Evolutionary conservation across 176 grass and related monocot species (phyloP), one percentile per base, ranked within the genome.

Genomic region (Lolium rigidum): DNA sequence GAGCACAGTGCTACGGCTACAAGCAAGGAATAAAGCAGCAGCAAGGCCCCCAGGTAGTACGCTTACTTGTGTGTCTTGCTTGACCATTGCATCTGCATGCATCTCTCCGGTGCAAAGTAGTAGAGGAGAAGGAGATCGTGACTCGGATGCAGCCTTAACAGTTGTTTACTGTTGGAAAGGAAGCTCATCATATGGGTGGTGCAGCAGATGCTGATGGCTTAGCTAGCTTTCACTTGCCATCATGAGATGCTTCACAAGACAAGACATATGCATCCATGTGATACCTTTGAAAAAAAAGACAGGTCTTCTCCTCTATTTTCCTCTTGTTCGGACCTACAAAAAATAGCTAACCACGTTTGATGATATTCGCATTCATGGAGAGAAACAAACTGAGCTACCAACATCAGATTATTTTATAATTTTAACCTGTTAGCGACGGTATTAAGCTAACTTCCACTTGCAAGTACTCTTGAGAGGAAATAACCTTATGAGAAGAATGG

Each of bases 11-110:
- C 25, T 26, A 59, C 10, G 38, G 14, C 58, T 84, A 76, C 85
- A 90, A 87, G 89, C 85, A 91, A 91, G 81, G 89, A 91, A 91
- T 87, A 84, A 91, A 91, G 85, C 51, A 84, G 70, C 22, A 35
- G 11, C 77, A 76, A 80, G 24, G 77, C 7, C 82, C 67, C 76
- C 79, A 56, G 61, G 62, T 71, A 17, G 55, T 49, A 58, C 71
- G 49, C 43, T 46, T 51, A 80, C 59, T 68, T 64, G 65, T 80
- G 82, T 65, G 60, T 66, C 37, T 56, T 20, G 25, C 82, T 35
- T 64, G 72, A 9, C 70, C 39, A 80, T 50, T 54, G 50, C 88
- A 76, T 25, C 22, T 54, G 56, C 69, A 48, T 84, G 55, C 18
- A 9, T 22, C 62, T 31, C 64, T 65, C 11, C 35, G 17, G 25